A percentile compares a stretch with the other conserved stretches of the same genome.
These are phyloP conservation scores for Amanita fuliginea DNA, from an alignment of 768 basidiomycete genomes.

Conservation along the genomic window DNA sequence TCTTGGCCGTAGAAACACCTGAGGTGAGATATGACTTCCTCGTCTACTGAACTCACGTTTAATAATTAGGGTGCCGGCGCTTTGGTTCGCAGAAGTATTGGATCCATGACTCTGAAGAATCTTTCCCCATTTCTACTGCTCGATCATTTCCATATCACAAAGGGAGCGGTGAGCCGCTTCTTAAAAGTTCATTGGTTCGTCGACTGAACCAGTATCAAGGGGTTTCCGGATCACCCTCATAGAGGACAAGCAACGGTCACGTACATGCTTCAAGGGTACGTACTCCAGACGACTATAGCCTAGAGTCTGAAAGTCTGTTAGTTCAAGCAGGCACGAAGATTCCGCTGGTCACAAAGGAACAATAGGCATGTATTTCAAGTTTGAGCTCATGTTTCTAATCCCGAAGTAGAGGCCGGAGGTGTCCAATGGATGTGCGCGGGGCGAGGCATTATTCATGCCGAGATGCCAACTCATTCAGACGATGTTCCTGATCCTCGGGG, in stretches of 20 bases:
- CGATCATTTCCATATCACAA: conserved; percentile 64
- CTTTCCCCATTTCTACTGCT: conserved; percentile 88
- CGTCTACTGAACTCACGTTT: not conserved
- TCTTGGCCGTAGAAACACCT: conserved; percentile 63
- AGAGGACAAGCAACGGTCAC: conserved; percentile 84
- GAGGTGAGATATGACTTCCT: conserved; percentile 33
- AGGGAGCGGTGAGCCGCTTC: conserved; percentile 48
- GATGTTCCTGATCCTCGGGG: conserved; percentile 68
- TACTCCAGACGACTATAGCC: not conserved
- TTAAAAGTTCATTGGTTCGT: not conserved
- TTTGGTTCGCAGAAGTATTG: conserved; percentile 79
- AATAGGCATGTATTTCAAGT: conserved; percentile 27
- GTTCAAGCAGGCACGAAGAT: conserved; percentile 79
- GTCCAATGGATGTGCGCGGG: conserved; percentile 95
- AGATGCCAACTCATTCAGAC: conserved; percentile 74
- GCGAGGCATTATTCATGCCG: conserved; percentile 70
- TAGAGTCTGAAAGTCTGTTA: conserved; percentile 10
- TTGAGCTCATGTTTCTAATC: not conserved
- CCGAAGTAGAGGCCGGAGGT: conserved; percentile 50
- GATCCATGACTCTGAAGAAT: conserved; percentile 61
- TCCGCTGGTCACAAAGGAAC: conserved; percentile 77
- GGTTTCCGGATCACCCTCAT: conserved; percentile 91
- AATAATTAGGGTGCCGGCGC: conserved; percentile 62
- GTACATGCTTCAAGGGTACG: conserved; percentile 78
- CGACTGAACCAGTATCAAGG: conserved; percentile 26